Evolutionary conservation across 495 filamentous ascomycete species (phyloP), one percentile per base, ranked within the genome.

Genomic region (Aspergillus bertholletiae): DNA sequence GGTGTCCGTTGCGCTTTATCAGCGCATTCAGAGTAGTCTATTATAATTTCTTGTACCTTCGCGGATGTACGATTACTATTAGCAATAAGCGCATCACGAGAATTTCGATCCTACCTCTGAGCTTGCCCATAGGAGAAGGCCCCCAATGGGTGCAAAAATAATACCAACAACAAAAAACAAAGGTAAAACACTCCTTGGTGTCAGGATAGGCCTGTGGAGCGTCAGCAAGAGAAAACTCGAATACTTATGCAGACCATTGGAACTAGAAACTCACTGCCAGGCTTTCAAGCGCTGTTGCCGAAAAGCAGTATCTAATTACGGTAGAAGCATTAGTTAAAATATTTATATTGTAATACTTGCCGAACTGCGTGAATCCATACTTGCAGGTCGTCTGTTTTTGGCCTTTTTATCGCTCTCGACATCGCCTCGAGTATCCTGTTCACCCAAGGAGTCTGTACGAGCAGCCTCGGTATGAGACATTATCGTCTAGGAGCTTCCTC

Each of bases 221-320:
- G 50, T 52, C 39, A 53, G 54, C 23, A 46, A n/a, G 20, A 15
- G 22, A 8, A 46, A 24, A 18, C 13, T 40, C 1, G 32, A 30
- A 21, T 5, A 9, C 24, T n/a, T 22, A 43, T 46, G 24, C n/a
- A 20, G 20, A 3, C 2, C 7, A 3, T 1, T 43, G 2, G 43
- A 39, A 20, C n/a, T 39, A 37, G 24, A 51, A 52, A 74, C 86
- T 75, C 74, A 92, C 86, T 96, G 92, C 92, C 92, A 96, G 70
- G 92, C 92, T 72, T 96, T 95, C 62, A 96, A 65, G 63, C 92
- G 83, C 63, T 96, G 92, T 66, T 96, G 92, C 54, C 92, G 82
- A 65, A 96, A 96, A 22, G 92, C 91, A 49, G 90, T 96, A 77
- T 96, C 88, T 92, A 61, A 30, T 12, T 21, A 2, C 41, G 13